phyloP scores from a whole-genome alignment of 2,329 filamentous ascomycete species.

The Pyricularia grisea region DNA sequence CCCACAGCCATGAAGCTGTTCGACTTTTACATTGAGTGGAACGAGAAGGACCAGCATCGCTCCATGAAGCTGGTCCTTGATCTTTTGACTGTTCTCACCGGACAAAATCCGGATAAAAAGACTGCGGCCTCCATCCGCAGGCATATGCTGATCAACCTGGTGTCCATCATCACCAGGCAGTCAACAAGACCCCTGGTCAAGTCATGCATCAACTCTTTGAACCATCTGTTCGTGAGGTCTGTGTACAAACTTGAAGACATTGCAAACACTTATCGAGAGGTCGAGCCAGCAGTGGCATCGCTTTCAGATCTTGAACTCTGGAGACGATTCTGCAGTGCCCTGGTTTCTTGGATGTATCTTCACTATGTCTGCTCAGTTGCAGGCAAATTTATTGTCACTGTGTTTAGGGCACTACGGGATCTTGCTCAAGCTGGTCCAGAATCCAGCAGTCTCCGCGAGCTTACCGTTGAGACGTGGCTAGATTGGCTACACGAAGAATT shows the following conservation, averaged over 20 bases:
- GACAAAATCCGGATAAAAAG: constrained; percentile 35
- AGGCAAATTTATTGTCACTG: constrained; percentile 49
- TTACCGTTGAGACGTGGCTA: constrained; percentile 40
- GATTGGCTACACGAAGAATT: constrained; percentile 45
- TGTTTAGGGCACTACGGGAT: constrained; percentile 39
- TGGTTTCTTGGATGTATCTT: constrained; percentile 40
- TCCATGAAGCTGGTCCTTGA: constrained; percentile 56
- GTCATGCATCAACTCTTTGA: constrained; percentile 58
- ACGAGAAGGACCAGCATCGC: constrained; percentile 54
- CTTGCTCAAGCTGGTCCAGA: constrained; percentile 11
- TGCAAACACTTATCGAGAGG: constrained; percentile 27
- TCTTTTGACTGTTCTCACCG: constrained; percentile 40
- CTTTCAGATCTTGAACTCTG: constrained; percentile 17
- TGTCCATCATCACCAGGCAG: constrained; percentile 50
- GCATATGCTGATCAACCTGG: constrained; percentile 37
- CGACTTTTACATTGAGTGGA: constrained; percentile 57
- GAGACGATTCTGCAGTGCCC: constrained; percentile 20
- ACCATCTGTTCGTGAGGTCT: constrained; percentile 54
- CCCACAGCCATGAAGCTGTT: constrained; percentile 41
- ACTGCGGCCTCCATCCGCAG: constrained; percentile 28
- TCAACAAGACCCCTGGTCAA: constrained; percentile 57
- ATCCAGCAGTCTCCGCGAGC: constrained; percentile 17
- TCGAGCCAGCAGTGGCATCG: constrained; percentile 16
- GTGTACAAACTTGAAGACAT: constrained; percentile 41
- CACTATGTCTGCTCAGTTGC: constrained; percentile 50